Base-by-base conservation (phyloP, 2,329 filamentous ascomycete species). In the Seiridium cupressi region DNA sequence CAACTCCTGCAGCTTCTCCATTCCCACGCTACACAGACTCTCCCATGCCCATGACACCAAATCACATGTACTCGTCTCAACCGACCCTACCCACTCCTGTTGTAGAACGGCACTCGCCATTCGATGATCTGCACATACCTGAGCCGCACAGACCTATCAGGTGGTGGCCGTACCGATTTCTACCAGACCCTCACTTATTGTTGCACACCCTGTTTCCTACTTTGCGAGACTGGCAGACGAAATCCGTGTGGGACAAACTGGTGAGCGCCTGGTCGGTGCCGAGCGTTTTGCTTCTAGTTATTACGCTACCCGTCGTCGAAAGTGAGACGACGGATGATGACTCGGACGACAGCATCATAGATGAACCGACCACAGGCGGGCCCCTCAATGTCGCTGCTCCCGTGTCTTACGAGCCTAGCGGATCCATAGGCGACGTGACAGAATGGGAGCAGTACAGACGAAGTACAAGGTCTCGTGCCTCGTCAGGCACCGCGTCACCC, bases 301-400 rank as follows among this genome's bases (percentile, higher is more conserved):
- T 95, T 51, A 99, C 95, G 0, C 75, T 99, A 4, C 95, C 96
- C 0, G 93, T 99, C 0, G 91, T 97, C 5, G 94, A 98, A 68
- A 84, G 85, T 1, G 83, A 85, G 47, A 81, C 85, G 26, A 80
- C 83, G 6, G 83, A 86, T 10, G 75, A 79, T 3, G 75, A 75
- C 4, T 72, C 72, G 1, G 79, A 81, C 4, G 72, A 76, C 3
- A 69, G 65, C 8, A 55, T 71, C 5, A 61, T 70, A 8, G 76
- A 78, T 32, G 67, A 70, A 42, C 63, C 69, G 3, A 60, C 64
- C 10, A 64, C 71, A 34, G 65, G 64, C 6, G 66, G 64, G 3
- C 13, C 72, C 34, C 73, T 69, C 1, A 72, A 74, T 55, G 63
- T 67, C 11, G 73, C 73, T 18, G 70, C 75, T 1, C 64, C 76